phyloP scores from a whole-genome alignment of 2,329 filamentous ascomycete species.

The Fusarium torreyae region DNA sequence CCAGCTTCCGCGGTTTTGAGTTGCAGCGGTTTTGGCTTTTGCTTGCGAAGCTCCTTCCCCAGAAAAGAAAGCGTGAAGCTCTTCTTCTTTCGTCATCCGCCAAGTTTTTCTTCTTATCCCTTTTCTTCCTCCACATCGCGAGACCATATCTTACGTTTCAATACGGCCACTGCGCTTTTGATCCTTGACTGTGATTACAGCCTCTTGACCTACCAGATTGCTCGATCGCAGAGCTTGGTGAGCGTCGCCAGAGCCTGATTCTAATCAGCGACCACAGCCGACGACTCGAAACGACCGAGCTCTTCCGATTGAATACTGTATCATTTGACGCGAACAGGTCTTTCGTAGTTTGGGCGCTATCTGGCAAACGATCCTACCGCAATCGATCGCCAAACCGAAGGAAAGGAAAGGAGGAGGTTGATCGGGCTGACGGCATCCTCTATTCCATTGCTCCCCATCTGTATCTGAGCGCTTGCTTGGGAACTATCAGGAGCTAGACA shows the following conservation, averaged over 20 bases:
- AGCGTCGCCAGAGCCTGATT: slow-evolving; percentile 22
- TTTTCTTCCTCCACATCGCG: neutral
- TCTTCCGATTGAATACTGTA: slow-evolving; percentile 1
- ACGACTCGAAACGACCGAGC: slow-evolving; percentile 8
- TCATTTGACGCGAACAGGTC: neutral
- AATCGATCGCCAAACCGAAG: slow-evolving; percentile 31
- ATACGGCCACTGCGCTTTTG: neutral
- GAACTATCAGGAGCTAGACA: slow-evolving; percentile 33
- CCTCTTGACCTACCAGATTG: slow-evolving; percentile 2
- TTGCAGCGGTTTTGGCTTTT: slow-evolving; percentile 33
- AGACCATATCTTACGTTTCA: neutral
- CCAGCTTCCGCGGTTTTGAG: slow-evolving; percentile 32
- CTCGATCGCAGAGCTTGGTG: slow-evolving; percentile 16
- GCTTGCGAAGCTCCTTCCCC: slow-evolving; percentile 46
- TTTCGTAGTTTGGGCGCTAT: slow-evolving; percentile 8
- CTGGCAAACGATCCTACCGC: slow-evolving; percentile 19
- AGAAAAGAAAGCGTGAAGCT: slow-evolving; percentile 40
- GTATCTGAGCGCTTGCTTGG: slow-evolving; percentile 44
- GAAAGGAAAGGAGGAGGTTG: slow-evolving; percentile 43
- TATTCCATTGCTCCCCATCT: slow-evolving; percentile 35
- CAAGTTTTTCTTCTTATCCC: slow-evolving; percentile 2
- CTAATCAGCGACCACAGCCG: slow-evolving; percentile 9
- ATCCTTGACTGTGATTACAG: neutral
- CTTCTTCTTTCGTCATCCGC: slow-evolving; percentile 18
- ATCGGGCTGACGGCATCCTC: slow-evolving; percentile 41